These are phyloP conservation scores for Pinus tabuliformis DNA, from an alignment of 75 land plant genomes.

Conservation along the genomic window DNA sequence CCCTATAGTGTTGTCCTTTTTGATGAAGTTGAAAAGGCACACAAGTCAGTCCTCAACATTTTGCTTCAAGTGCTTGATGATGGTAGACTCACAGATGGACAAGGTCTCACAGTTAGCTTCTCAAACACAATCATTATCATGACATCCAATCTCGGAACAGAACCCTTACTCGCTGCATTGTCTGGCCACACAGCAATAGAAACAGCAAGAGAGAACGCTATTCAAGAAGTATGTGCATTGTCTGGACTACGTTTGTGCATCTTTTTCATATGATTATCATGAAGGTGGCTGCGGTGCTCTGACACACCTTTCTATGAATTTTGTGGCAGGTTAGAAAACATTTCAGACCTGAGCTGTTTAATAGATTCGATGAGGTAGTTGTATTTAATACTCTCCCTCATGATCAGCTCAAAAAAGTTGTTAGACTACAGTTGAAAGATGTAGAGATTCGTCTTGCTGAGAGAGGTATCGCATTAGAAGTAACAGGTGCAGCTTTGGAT, in stretches of 20 bases:
- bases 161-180: conserved; percentile 78
- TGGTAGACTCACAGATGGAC: conserved; percentile 96
- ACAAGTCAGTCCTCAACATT: conserved; percentile 77
- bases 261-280: not conserved
- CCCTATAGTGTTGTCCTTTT: conserved; percentile 96
- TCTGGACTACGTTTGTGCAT: not conserved
- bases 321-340: conserved; percentile 70
- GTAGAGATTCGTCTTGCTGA: conserved; percentile 89
- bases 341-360: conserved; percentile 90
- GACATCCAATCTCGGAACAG: conserved; percentile 97
- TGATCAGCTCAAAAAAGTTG: conserved; percentile 82
- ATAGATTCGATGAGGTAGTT: conserved; percentile 96
- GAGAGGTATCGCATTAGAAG: conserved; percentile 88
- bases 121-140: conserved; percentile 85
- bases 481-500: conserved; percentile 84
- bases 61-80: conserved; percentile 93
- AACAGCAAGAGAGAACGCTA: conserved; percentile 63
- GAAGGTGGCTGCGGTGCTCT: not conserved
- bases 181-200: conserved; percentile 63
- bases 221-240: conserved; percentile 63
- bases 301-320: not conserved
- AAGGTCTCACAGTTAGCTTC: conserved; percentile 93
- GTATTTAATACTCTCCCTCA: conserved; percentile 88
- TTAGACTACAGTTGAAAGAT: conserved; percentile 91
- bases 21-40: conserved; percentile 99